Evolutionary conservation across 768 basidiomycete genomes (phyloP).

Genomic region (Cystobasidiopsis lactophilus): DNA sequence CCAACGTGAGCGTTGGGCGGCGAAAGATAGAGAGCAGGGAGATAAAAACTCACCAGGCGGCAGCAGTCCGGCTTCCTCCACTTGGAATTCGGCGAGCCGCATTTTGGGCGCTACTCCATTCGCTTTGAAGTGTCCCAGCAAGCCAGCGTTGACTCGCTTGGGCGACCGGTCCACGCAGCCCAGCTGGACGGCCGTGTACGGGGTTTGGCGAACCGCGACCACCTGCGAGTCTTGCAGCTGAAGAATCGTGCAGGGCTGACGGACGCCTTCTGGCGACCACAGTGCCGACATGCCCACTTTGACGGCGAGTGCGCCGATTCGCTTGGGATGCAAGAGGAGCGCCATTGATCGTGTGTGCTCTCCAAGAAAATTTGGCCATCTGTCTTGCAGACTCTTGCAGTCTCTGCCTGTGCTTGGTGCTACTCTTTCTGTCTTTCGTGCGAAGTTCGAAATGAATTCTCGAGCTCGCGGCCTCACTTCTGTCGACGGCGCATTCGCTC

Average conservation of each 20-base stretch:
- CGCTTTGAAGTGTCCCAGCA: constrained; percentile 73
- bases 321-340: too few relatives aligned
- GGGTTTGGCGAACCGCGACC: constrained; percentile 12
- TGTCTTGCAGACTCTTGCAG: too few relatives aligned
- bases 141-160: constrained; percentile 41
- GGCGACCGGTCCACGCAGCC: constrained; percentile 52
- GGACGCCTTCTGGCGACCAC: constrained; percentile 73
- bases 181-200: constrained; percentile 50
- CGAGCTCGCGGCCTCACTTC: too few relatives aligned
- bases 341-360: too few relatives aligned
- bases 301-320: constrained; percentile 78
- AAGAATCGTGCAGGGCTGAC: constrained; percentile 77
- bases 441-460: too few relatives aligned
- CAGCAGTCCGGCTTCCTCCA: constrained; percentile 70
- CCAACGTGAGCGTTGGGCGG: too few relatives aligned
- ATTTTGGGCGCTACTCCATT: constrained; percentile 63
- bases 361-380: too few relatives aligned
- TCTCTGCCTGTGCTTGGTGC: too few relatives aligned
- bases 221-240: constrained; percentile 34
- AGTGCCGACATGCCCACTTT: constrained; percentile 90
- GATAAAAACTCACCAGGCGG: constrained; percentile 46
- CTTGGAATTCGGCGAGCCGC: constrained; percentile 65
- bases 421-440: too few relatives aligned
- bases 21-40: neutral
- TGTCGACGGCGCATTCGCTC: too few relatives aligned